Base-by-base conservation (phyloP, 2,329 filamentous ascomycete species). In the Pyrenophora tritici-repentis region DNA sequence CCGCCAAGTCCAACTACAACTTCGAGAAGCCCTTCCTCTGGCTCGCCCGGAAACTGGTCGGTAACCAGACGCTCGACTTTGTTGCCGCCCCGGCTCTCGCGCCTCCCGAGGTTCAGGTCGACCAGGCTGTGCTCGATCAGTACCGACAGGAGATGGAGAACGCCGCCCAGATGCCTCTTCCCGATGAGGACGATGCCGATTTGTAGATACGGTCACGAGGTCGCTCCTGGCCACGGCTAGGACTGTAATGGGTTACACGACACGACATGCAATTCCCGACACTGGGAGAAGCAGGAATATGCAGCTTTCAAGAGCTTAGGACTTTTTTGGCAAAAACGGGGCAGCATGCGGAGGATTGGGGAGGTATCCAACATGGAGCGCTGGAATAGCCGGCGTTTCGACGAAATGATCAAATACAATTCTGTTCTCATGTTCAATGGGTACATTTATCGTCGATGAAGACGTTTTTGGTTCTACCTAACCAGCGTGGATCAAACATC, bases 11-110 rank as follows among this genome's bases (percentile, higher is more conserved):
- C 75, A 97, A 97, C 86, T 97, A 99, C 83, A 97, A 97, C 87
- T 97, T 97, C 79, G 93, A 97, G 88, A 99, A 97, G 87, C 93
- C 93, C 61, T 97, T 99, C 90, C 88, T 97, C 71, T 97, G 94
- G 94, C 88, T 99, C 71, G 93, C 92, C 68, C 88, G 94, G 78
- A 99, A 99, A 87, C 87, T 99, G 53, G 92, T 96, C 69, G 94
- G 93, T 79, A 97, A 97, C 85, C 83, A 90, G 71, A 78, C 81
- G 73, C 80, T 96, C 76, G 93, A 97, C 78, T 97, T 99, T 74
- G 93, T 97, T 70, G 94, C 94, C 70, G 92, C 91, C 58, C 90
- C 91, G 60, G 94, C 94, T 68, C 88, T 99, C 68, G 94, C 93
- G 64, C 94, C 94, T 67, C 92, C 94, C 57, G 93, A 94, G 76